A percentile compares a stretch with the other conserved stretches of the same genome.
Conservation (phyloP, 148 eudicot species). For the Rhododendron kiyosumense region DNA sequence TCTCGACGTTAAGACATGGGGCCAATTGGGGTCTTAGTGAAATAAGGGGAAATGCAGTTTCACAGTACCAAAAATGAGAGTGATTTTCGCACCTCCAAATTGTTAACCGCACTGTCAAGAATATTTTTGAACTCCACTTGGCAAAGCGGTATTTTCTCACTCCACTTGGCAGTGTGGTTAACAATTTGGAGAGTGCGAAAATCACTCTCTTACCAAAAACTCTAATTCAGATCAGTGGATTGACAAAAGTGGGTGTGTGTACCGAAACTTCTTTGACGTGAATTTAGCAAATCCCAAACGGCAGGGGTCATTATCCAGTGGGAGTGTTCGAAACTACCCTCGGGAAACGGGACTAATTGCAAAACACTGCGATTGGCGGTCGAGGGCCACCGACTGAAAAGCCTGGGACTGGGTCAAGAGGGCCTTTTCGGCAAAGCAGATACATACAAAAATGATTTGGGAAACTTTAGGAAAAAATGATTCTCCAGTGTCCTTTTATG, state of each 20-base stretch:
- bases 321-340: not conserved
- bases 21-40: too few relatives aligned
- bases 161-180: too few relatives aligned
- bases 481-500: not conserved
- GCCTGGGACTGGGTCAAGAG: not conserved
- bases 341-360: not conserved
- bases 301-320: not conserved
- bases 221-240: not conserved
- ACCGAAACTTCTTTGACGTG: not conserved
- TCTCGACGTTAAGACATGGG: not conserved
- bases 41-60: too few relatives aligned
- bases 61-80: too few relatives aligned
- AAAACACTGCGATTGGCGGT: not conserved
- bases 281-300: not conserved
- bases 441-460: not conserved
- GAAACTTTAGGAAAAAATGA: not conserved
- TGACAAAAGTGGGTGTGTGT: not conserved
- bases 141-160: too few relatives aligned
- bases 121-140: too few relatives aligned
- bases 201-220: too few relatives aligned
- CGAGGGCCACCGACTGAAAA: not conserved
- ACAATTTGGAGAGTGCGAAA: too few relatives aligned
- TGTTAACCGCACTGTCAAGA: too few relatives aligned
- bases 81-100: too few relatives aligned
- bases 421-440: not conserved